These are phyloP conservation scores for Xylaria flabelliformis DNA, from an alignment of 495 filamentous ascomycete species.

Conservation along the genomic window DNA sequence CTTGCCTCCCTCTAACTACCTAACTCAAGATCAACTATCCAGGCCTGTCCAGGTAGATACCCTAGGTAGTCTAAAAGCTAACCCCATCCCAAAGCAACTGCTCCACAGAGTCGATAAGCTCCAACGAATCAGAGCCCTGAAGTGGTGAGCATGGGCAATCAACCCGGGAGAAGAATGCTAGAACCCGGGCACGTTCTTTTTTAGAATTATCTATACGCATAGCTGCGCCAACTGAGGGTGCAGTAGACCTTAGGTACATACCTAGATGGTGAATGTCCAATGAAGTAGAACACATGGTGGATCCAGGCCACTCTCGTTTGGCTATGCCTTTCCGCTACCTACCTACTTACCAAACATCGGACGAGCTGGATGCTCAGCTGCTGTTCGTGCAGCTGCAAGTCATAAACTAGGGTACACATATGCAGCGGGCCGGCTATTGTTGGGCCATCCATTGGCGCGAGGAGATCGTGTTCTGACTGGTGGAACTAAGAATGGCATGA, in stretches of 20 bases:
- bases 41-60: too few species aligned
- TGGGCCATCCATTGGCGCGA: neutral
- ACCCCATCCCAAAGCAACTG: neutral
- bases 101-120: conserved; percentile 23
- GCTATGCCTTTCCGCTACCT: neutral
- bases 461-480: neutral
- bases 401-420: neutral
- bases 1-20: neutral
- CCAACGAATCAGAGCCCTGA: conserved; percentile 18
- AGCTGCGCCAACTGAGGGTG: neutral
- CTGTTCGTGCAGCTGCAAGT: conserved; percentile 18
- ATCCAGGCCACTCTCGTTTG: conserved; percentile 6
- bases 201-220: neutral
- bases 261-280: neutral
- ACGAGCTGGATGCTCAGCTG: conserved; percentile 2
- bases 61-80: neutral
- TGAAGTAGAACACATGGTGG: conserved; percentile 7
- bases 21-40: neutral
- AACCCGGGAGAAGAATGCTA: neutral
- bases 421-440: conserved; percentile 7
- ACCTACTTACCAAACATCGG: neutral
- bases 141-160: conserved; percentile 13
- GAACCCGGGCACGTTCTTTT: neutral
- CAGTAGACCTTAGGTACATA: neutral
- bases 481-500: neutral